phyloP scores from a whole-genome alignment of 2,329 filamentous ascomycete genomes.

The Pezicula neosporulosa region DNA sequence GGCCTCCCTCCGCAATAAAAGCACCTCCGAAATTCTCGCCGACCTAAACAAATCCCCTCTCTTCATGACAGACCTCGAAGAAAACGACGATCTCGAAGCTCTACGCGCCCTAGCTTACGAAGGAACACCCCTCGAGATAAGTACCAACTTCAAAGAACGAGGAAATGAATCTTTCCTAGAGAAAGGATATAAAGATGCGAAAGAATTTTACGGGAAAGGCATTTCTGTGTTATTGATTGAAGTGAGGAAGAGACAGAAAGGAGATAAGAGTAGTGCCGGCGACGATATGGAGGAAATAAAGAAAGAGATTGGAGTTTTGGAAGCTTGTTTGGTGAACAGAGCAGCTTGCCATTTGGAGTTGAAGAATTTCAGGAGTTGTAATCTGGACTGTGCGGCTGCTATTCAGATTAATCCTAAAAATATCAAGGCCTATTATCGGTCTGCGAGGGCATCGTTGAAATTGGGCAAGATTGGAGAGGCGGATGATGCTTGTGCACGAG shows the following conservation, averaged over 20 bases:
- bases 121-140: conserved; percentile 81
- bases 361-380: conserved; percentile 84
- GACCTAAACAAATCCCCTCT: conserved; percentile 73
- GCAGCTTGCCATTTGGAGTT: conserved; percentile 87
- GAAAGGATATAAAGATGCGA: conserved; percentile 75
- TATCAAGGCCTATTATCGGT: conserved; percentile 89
- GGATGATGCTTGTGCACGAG: conserved; percentile 71
- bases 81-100: conserved; percentile 82
- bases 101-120: conserved; percentile 90
- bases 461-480: conserved; percentile 79
- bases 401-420: conserved; percentile 77
- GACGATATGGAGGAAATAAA: conserved; percentile 40
- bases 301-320: conserved; percentile 62
- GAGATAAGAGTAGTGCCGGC: conserved; percentile 35
- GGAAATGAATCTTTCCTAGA: conserved; percentile 84
- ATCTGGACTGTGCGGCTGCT: conserved; percentile 76
- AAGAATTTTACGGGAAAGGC: conserved; percentile 90
- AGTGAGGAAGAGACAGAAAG: conserved; percentile 49
- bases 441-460: conserved; percentile 71
- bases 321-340: conserved; percentile 80
- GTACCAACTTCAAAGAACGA: conserved; percentile 80
- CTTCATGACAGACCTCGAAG: conserved; percentile 93
- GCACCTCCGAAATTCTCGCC: conserved; percentile 55
- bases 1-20: conserved; percentile 51
- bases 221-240: conserved; percentile 66